Conservation (phyloP, 1,139 yeast genomes). For the Pichia sp. region DNA sequence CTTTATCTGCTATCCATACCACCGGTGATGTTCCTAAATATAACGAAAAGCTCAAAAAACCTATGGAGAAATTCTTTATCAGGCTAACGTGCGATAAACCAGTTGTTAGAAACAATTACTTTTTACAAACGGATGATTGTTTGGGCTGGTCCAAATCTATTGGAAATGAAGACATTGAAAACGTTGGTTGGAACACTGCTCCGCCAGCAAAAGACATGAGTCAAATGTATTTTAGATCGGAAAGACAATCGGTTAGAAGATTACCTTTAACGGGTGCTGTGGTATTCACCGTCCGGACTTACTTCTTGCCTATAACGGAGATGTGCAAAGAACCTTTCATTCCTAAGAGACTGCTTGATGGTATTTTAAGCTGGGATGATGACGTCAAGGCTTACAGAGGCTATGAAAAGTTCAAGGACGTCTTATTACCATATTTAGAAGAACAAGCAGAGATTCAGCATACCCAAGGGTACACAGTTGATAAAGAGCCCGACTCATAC, state of each 20-base stretch:
- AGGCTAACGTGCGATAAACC: constrained; percentile 47
- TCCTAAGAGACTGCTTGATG: constrained; percentile 51
- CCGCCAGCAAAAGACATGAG: constrained; percentile 36
- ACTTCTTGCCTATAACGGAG: constrained; percentile 46
- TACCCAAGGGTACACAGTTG: constrained; percentile 32
- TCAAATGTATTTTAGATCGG: constrained; percentile 51
- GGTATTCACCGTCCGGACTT: constrained; percentile 55
- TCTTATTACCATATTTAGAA: constrained; percentile 46
- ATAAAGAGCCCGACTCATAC: constrained; percentile 32
- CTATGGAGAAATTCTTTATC: constrained; percentile 58
- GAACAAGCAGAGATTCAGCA: constrained; percentile 45
- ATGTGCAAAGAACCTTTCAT: constrained; percentile 50
- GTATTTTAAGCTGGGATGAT: constrained; percentile 48
- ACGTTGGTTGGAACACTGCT: constrained; percentile 58
- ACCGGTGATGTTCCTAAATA: constrained; percentile 62
- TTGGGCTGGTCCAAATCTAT: constrained; percentile 59
- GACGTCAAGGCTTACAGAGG: constrained; percentile 58
- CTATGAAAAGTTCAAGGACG: constrained; percentile 42
- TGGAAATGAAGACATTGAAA: constrained; percentile 43
- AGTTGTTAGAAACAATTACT: constrained; percentile 58
- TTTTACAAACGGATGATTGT: constrained; percentile 54
- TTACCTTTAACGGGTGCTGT: constrained; percentile 52
- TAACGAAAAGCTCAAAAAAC: constrained; percentile 44
- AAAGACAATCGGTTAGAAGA: constrained; percentile 61
- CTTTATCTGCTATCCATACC: constrained; percentile 51